These are phyloP conservation scores for Ascochyta koolunga DNA, from an alignment of 2,329 filamentous ascomycete species.

Conservation along the genomic window DNA sequence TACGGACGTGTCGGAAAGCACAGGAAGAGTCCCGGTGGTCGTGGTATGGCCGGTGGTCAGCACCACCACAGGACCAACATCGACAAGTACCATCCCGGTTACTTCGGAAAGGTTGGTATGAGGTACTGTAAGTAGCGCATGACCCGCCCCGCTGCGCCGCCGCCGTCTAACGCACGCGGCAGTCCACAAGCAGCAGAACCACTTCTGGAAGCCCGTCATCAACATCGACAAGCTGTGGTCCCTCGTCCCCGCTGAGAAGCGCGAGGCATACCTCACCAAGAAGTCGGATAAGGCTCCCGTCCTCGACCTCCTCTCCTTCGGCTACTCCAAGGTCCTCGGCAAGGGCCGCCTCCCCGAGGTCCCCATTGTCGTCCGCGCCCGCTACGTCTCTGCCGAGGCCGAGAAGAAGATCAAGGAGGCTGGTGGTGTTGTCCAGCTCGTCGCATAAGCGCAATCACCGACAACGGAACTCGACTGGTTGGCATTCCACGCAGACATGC, in stretches of 20 bases:
- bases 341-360: constrained; percentile 95
- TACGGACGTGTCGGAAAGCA: constrained; percentile 99
- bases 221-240: constrained; percentile 99
- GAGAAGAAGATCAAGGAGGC: constrained; percentile 99
- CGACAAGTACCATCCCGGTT: constrained; percentile 96
- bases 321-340: constrained; percentile 98
- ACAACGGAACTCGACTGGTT: constrained; percentile 6
- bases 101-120: constrained; percentile 95
- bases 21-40: constrained; percentile 81
- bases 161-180: constrained; percentile 26
- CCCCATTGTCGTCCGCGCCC: constrained; percentile 90
- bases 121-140: constrained; percentile 25
- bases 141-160: constrained; percentile 51
- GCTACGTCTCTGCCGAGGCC: constrained; percentile 94
- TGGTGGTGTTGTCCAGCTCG: constrained; percentile 93
- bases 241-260: constrained; percentile 89
- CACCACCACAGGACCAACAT: constrained; percentile 97
- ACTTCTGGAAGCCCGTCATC: constrained; percentile 98
- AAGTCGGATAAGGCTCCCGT: constrained; percentile 94
- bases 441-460: constrained; percentile 68
- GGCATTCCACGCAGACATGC: constrained; percentile 15
- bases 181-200: constrained; percentile 91
- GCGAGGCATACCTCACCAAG: constrained; percentile 86
- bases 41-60: constrained; percentile 93
- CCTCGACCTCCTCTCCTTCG: constrained; percentile 94